phyloP scores from a whole-genome alignment of 2,329 filamentous ascomycete species.

The Sporothrix humicola region DNA sequence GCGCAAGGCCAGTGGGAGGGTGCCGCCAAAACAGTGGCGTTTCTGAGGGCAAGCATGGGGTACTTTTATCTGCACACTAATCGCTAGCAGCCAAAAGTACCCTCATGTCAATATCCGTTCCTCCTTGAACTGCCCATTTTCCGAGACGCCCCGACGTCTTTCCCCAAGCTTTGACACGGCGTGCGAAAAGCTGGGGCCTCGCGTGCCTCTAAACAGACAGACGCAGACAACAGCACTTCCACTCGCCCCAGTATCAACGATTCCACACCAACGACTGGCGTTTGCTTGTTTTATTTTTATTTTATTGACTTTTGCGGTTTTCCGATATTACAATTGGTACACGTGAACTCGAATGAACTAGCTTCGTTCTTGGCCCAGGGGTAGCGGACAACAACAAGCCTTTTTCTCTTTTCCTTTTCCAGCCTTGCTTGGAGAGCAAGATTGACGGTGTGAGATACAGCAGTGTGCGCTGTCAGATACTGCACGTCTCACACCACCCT shows the following conservation, averaged over 20 bases:
- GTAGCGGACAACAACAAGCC: background rate
- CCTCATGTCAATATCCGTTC: background rate
- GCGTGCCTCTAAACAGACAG: background rate
- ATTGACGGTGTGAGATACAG: background rate
- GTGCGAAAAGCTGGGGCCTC: slow-evolving; percentile 3
- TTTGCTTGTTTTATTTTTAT: no score
- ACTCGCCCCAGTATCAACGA: background rate
- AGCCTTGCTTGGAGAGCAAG: background rate
- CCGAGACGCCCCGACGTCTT: slow-evolving; percentile 20
- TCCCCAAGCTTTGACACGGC: background rate
- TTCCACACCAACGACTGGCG: no score
- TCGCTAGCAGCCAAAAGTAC: background rate
- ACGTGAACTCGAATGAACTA: background rate
- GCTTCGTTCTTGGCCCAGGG: slow-evolving; percentile 15
- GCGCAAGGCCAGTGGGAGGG: background rate
- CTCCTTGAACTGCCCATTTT: slow-evolving; percentile 20
- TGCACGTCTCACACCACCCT: background rate
- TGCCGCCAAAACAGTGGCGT: background rate
- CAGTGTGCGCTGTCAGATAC: background rate
- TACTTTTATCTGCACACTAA: background rate
- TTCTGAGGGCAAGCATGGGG: background rate
- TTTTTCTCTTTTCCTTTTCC: background rate
- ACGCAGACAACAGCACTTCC: background rate
- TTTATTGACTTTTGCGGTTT: background rate
- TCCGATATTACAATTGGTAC: background rate